Evolutionary conservation across 176 grass and related monocot genomes (phyloP).

Genomic region (Rhynchospora pubera): DNA sequence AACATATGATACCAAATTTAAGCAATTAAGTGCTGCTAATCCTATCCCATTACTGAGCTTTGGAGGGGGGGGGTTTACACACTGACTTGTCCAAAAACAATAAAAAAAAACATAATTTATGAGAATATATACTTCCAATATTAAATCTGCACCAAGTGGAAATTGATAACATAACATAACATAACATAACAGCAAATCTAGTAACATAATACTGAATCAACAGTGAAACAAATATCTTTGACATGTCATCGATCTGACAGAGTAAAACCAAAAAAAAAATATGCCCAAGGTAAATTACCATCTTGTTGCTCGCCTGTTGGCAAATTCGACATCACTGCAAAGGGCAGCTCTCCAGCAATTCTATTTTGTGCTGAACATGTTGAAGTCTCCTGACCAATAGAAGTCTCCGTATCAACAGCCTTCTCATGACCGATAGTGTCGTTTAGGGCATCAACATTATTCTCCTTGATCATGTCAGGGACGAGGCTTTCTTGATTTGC

Average conservation of each 20-base stretch:
- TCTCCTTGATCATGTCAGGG: slow-evolving; percentile 20
- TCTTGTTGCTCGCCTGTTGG: background rate
- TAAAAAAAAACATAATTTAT: background rate
- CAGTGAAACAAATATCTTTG: background rate
- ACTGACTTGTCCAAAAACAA: background rate
- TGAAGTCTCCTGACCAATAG: background rate
- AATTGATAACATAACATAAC: background rate
- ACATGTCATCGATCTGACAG: background rate
- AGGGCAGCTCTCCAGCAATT: background rate
- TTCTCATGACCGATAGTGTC: background rate
- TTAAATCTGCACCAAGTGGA: background rate
- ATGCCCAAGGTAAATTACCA: background rate
- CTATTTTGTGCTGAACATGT: slow-evolving; percentile 18
- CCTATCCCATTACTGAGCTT: background rate
- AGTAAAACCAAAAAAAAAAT: background rate
- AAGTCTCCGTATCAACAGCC: background rate
- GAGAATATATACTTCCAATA: background rate
- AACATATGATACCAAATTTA: background rate
- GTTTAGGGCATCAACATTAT: background rate
- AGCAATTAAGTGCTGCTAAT: background rate
- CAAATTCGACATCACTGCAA: slow-evolving; percentile 12
- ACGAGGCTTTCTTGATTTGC: background rate
- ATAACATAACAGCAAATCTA: background rate
- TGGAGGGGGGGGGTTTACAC: background rate
- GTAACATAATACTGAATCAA: background rate